A percentile compares a stretch with the other conserved stretches of the same genome.
phyloP scores from a whole-genome alignment of 441 rosid species.

The Mallotus japonicus region DNA sequence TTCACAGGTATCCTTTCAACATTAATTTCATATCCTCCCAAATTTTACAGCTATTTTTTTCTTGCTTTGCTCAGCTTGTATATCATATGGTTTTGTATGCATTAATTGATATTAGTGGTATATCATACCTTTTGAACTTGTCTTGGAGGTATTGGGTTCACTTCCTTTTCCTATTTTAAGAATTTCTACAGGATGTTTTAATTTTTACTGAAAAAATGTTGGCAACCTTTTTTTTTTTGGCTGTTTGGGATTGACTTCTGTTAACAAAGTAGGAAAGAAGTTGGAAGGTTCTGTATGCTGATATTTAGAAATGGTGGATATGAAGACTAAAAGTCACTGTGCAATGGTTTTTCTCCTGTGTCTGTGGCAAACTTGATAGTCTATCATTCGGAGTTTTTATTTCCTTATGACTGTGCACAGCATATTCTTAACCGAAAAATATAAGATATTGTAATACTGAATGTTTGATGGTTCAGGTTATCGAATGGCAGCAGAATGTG shows the following conservation, averaged over 20 bases:
- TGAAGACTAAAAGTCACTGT: background rate
- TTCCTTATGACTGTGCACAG: background rate
- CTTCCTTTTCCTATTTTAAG: no score
- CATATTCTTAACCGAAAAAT: no score
- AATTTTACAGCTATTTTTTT: background rate
- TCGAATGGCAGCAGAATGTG: constrained; percentile 98
- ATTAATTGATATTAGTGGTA: background rate
- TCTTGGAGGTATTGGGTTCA: background rate
- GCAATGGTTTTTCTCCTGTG: background rate
- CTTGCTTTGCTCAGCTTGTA: background rate
- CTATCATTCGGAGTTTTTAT: background rate
- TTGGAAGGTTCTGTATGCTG: constrained; percentile 6
- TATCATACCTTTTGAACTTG: background rate
- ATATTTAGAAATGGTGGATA: background rate
- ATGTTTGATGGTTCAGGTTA: constrained; percentile 47
- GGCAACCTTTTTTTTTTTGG: no score
- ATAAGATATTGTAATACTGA: no score
- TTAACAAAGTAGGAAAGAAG: background rate
- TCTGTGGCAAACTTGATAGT: background rate
- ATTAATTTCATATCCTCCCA: background rate
- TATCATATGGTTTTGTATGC: background rate
- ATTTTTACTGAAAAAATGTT: background rate
- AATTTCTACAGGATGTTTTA: no score
- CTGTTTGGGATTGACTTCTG: background rate
- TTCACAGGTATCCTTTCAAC: background rate